Evolutionary conservation across 2,329 filamentous ascomycete species (phyloP).

Genomic region (Penicillium sp.): DNA sequence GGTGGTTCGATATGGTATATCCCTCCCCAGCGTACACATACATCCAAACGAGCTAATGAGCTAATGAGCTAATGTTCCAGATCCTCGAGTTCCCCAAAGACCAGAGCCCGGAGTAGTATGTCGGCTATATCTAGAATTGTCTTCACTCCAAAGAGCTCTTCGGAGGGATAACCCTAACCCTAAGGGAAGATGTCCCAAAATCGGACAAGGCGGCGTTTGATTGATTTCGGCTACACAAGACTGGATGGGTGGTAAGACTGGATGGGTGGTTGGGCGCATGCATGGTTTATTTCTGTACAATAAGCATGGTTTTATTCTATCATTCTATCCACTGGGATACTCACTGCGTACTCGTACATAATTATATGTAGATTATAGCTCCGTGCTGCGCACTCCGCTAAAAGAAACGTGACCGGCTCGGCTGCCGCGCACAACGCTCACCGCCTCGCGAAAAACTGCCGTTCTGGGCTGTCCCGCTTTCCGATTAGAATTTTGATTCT

Average conservation of each 20-base stretch:
- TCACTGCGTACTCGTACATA: too few species aligned
- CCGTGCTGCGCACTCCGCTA: too few species aligned
- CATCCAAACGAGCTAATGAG: too few species aligned
- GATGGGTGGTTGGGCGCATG: background rate
- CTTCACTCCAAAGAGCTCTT: too few species aligned
- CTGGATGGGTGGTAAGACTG: slow-evolving; percentile 1
- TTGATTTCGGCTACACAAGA: background rate
- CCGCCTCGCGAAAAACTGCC: slow-evolving; percentile 22
- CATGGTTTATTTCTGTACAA: too few species aligned
- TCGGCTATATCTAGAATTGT: too few species aligned
- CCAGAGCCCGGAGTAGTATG: slow-evolving; percentile 13
- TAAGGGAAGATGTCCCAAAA: too few species aligned
- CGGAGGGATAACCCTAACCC: too few species aligned
- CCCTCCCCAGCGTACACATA: too few species aligned
- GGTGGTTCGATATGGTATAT: slow-evolving; percentile 77
- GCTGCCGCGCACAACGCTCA: slow-evolving; percentile 13
- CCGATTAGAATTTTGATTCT: slow-evolving; percentile 15
- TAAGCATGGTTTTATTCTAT: background rate
- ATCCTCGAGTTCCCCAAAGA: slow-evolving; percentile 26
- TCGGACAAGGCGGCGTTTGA: background rate
- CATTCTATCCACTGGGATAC: too few species aligned
- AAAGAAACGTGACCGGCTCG: slow-evolving; percentile 7
- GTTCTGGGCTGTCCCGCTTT: slow-evolving; percentile 11
- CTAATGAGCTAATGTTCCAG: too few species aligned
- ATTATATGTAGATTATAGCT: too few species aligned